Conservation (phyloP, 192 early-diverging fungal species). For the Backusella westeae region DNA sequence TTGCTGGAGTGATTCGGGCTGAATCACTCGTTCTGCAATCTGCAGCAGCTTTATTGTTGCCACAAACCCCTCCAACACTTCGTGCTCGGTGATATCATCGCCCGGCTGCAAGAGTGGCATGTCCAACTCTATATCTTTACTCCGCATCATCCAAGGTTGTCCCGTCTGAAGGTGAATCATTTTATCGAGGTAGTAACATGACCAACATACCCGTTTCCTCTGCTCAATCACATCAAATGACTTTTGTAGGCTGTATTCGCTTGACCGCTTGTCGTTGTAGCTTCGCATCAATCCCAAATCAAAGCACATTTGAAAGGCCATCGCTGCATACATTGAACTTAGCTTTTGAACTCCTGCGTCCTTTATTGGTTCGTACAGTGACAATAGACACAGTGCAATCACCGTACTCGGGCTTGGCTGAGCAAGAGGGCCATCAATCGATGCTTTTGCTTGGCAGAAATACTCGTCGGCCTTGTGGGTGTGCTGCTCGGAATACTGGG, state of each 20-base stretch:
- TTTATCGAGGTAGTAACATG: conserved; percentile 39
- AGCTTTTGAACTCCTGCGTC: background rate
- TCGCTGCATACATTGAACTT: conserved; percentile 19
- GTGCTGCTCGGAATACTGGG: conserved; percentile 4
- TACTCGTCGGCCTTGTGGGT: conserved; percentile 10
- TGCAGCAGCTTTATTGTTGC: conserved; percentile 20
- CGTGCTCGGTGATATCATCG: conserved; percentile 24
- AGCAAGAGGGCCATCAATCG: conserved; percentile 26
- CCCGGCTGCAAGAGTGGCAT: conserved; percentile 30
- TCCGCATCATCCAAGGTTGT: conserved; percentile 23
- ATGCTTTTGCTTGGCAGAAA: conserved; percentile 28
- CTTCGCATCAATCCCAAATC: conserved; percentile 23
- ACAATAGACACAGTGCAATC: conserved; percentile 23
- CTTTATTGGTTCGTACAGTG: conserved; percentile 15
- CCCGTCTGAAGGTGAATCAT: conserved; percentile 13
- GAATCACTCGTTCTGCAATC: conserved; percentile 23
- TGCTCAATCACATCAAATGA: conserved; percentile 22
- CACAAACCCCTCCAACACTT: conserved; percentile 25
- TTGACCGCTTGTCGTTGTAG: background rate
- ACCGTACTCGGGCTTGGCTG: conserved; percentile 23
- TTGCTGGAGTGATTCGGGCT: conserved; percentile 7
- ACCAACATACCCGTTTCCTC: conserved; percentile 32
- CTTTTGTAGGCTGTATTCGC: background rate
- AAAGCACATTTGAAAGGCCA: conserved; percentile 29
- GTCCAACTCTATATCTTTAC: conserved; percentile 25